Evolutionary conservation across 2,329 filamentous ascomycete species (phyloP), one percentile per base, ranked within the genome.

Genomic region (Davidsoniella australis): DNA sequence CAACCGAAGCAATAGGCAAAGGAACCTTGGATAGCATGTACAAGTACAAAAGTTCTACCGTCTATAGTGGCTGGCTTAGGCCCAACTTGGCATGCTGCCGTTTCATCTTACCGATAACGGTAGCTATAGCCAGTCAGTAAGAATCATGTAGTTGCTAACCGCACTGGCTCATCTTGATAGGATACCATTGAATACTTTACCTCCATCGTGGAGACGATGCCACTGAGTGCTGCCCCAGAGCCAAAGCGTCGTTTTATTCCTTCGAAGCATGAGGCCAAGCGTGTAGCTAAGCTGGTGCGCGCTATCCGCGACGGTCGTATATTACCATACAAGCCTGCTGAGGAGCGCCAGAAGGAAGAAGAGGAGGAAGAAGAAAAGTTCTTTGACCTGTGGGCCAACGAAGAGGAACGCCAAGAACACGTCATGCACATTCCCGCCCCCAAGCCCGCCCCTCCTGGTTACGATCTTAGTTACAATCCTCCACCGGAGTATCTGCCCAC

Each of bases 341-440:
- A 78, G 58, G 83, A 75, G 55, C 68, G 64, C 41, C 65, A 85
- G 57, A 74, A 80, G 54, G 77, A 88, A 55, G 78, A 85, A 50
- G 76, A 83, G 47, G 46, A 41, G 12, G 71, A 83, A 52, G 78
- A 83, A 48, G 70, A 82, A 39, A 74, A 75, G 20, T 80, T 79
- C 59, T 94, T 87, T 60, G 91, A 98, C 60, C 76, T 98, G 49
- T 98, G 91, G 91, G 86, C 89, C 48, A 85, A 96, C 59, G 89
- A 98, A 64, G 76, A 82, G 57, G 78, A 85, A 9, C 75, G 82
- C 57, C 77, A 83, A 33, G 82, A 88, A 54, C 85, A 96, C 63
- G 71, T 83, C 36, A 96, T 96, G 88, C 85, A 95, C 60, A 82
- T 96, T 49, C 84, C 91, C 14, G 89, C 91, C 1, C 91, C 91